Evolutionary conservation across 148 eudicot genomes (phyloP), one percentile per base, ranked within the genome.

Genomic region (Rhododendron henanense): DNA sequence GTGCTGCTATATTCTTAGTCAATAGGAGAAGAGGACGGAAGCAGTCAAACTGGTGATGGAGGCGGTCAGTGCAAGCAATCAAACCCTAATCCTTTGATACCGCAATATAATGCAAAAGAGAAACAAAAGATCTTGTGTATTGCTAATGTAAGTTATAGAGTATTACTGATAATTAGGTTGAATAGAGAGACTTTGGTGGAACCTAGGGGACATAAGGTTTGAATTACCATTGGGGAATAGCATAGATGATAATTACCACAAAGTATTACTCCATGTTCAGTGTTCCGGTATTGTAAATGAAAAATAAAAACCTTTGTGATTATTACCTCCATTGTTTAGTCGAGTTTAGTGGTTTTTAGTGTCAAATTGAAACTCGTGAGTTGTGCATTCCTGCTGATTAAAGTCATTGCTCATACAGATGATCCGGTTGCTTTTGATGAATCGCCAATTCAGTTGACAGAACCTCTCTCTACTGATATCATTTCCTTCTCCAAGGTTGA

Each of bases 401-500:
- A 75, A 50, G 50, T 33, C 87, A 33, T 65, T 89, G 53, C 41
- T 87, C 59, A 4, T 91, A 85, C 99, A 96, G 98, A 90, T 61
- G 84, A 89, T 80, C 79, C 59, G 76, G 81, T 83, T 47, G 84
- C 88, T 86, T 81, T 76, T 73, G 67, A 87, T 81, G 91, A 91
- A 75, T 81, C 84, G 78, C 82, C 86, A 55, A 85, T 84, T 67
- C 85, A 89, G 83, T 86, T 77, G 78, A 86, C 88, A 15, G 88
- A 87, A 33, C 83, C 86, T 67, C 88, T 63, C 57, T 88, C 91
- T 47, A 93, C 88, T 78, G 89, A 90, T 83, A 83, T 82, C 47
- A 94, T 96, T 83, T 92, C 95, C 82, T 94, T 95, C 84, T 92
- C 95, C 73, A 88, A 96, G 87, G 99, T 95, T 84, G 99, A 95